Evolutionary conservation across 1,139 yeast species (phyloP).

Genomic region (Arxiozyma heterogenica): DNA sequence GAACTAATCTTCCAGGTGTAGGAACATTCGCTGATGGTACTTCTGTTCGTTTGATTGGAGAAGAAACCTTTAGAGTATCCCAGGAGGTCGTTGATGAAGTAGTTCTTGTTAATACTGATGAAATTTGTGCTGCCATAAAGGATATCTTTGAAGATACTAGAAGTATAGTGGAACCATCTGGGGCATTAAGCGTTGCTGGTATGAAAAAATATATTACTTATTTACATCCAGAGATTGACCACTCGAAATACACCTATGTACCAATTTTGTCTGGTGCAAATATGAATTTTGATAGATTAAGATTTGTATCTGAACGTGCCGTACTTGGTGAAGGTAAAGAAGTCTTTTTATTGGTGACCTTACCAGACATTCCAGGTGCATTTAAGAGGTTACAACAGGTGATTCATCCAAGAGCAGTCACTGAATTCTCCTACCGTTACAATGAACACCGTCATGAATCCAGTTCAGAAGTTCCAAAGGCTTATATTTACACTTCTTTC

Average conservation of each 20-base stretch:
- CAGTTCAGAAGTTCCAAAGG: constrained; percentile 38
- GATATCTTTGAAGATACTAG: constrained; percentile 95
- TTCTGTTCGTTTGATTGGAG: constrained; percentile 87
- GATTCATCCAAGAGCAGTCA: constrained; percentile 77
- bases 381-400: constrained; percentile 65
- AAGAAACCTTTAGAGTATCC: constrained; percentile 81
- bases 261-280: constrained; percentile 93
- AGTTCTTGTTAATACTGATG: constrained; percentile 82
- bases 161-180: constrained; percentile 91
- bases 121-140: constrained; percentile 93
- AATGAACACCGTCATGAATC: constrained; percentile 37
- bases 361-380: constrained; percentile 90
- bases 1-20: constrained; percentile 53
- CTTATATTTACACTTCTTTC: constrained; percentile 82
- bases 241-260: constrained; percentile 62
- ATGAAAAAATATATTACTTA: constrained; percentile 66
- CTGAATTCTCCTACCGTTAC: constrained; percentile 87
- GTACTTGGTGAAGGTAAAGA: constrained; percentile 96
- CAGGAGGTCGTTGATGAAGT: constrained; percentile 78
- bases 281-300: constrained; percentile 91
- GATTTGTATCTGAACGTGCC: constrained; percentile 97
- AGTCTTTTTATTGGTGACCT: constrained; percentile 79
- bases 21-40: constrained; percentile 99
- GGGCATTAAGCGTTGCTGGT: constrained; percentile 94
- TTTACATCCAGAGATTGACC: constrained; percentile 57